Base-by-base conservation (phyloP, 2,329 filamentous ascomycete genomes). In the Beauveria varroae region DNA sequence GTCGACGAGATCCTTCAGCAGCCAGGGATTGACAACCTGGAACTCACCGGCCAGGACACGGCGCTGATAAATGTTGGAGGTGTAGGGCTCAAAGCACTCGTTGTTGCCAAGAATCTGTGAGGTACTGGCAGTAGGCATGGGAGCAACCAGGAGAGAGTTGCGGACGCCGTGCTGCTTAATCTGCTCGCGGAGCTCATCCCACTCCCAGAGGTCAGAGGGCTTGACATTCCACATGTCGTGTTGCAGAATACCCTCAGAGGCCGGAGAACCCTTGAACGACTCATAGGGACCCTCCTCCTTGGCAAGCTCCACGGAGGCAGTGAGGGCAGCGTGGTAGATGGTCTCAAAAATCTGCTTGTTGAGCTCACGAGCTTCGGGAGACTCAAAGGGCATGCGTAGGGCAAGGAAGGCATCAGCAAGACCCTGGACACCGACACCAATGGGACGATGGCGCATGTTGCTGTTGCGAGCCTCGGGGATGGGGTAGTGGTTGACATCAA, bases 311-410 rank as follows among this genome's bases (percentile, higher is more conserved):
- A 89, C 86, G 1, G 95, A 99, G 24, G 91, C 89, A 60, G 93
- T 96, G 65, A 98, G 80, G 62, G 92, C 91, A 73, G 88, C 95
- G 75, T 99, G 95, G 80, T 99, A 99, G 76, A 99, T 97, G 65
- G 95, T 99, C 83, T 99, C 95, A 67, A 99, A 99, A 76, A 99
- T 98, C 76, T 99, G 92, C 72, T 89, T 93, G 83, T 99, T 99
- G 71, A 99, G 85, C 75, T 95, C 85, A 68, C 88, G 90, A 65
- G 95, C 95, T 78, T 98, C 92, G 5, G 91, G 87, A 18, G 95
- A 99, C 76, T 99, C 95, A 72, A 99, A 99, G 37, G 95, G 93
- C 81, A 98, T 84, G 71, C 95, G 93, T 58, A 99, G 87, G 66
- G 95, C 93, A 70, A 99, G 85, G 88, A 99, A 99, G 61, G 93